phyloP scores from a whole-genome alignment of 805 yeast genomes.

The Saturnispora bothae region DNA sequence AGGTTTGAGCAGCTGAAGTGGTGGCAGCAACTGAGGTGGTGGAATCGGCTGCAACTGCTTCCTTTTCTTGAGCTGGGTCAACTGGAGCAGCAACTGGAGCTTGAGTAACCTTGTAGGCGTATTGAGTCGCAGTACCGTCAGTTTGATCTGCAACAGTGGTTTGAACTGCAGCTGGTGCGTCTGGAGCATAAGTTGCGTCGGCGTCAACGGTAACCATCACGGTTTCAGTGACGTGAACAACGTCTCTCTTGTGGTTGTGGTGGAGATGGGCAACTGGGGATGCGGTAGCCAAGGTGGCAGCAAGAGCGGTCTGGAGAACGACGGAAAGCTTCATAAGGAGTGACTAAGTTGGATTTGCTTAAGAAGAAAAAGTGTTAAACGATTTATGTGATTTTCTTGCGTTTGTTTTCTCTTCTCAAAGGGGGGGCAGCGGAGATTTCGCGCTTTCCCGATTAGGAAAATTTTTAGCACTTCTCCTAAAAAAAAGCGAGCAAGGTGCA shows the following conservation, averaged over 20 bases:
- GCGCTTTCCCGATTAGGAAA: slow-evolving; percentile 4
- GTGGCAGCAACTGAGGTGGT: slow-evolving; percentile 13
- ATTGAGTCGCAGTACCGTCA: slow-evolving; percentile 1
- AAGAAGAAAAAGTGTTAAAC: background rate
- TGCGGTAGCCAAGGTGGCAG: slow-evolving; percentile 40
- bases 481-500: too few species aligned
- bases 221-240: slow-evolving; percentile 37
- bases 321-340: slow-evolving; percentile 20
- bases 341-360: slow-evolving; percentile 10
- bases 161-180: slow-evolving; percentile 4
- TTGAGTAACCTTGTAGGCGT: slow-evolving; percentile 9
- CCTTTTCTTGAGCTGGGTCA: slow-evolving; percentile 15
- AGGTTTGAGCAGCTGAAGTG: slow-evolving; percentile 25
- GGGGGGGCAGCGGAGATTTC: background rate
- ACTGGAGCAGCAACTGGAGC: slow-evolving; percentile 17
- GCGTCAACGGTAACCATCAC: slow-evolving; percentile 37
- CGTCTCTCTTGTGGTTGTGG: slow-evolving; percentile 46
- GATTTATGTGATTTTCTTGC: background rate
- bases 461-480: too few species aligned
- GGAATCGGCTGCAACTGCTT: slow-evolving; percentile 18
- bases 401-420: background rate
- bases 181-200: slow-evolving; percentile 14
- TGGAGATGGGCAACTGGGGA: slow-evolving; percentile 55
- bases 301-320: slow-evolving; percentile 29
- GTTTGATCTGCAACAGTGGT: slow-evolving; percentile 5